Evolutionary conservation across 1,139 yeast genomes (phyloP).

Genomic region (Saccharomyces hybrid): DNA sequence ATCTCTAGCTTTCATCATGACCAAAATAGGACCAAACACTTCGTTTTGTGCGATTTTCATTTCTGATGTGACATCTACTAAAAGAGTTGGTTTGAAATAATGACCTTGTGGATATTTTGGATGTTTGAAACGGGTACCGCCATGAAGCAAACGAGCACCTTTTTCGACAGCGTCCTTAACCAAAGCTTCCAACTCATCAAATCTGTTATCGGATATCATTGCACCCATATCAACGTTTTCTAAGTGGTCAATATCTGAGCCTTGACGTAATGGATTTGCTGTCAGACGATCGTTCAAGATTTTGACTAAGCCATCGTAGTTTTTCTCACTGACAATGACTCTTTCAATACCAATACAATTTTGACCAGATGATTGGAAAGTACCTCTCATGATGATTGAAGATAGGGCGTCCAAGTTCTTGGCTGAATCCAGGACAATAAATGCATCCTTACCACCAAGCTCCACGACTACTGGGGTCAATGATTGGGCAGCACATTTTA

Average conservation of each 20-base stretch:
- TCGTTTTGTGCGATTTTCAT: conserved; percentile 84
- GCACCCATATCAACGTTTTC: conserved; percentile 96
- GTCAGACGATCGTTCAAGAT: conserved; percentile 53
- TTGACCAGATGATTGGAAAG: conserved; percentile 95
- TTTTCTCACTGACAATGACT: conserved; percentile 65
- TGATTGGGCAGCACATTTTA: conserved; percentile 69
- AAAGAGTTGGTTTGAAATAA: conserved; percentile 80
- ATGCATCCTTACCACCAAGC: conserved; percentile 92
- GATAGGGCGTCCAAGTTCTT: conserved; percentile 53
- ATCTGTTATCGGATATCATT: conserved; percentile 72
- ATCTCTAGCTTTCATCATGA: conserved; percentile 64
- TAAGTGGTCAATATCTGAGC: conserved; percentile 84
- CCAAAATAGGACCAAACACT: conserved; percentile 86
- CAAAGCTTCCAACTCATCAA: conserved; percentile 55
- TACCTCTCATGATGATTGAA: conserved; percentile 83
- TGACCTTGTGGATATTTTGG: conserved; percentile 95
- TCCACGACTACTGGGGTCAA: conserved; percentile 92
- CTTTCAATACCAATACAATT: conserved; percentile 96
- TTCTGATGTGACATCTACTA: conserved; percentile 68
- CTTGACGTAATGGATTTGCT: conserved; percentile 49
- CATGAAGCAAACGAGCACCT: conserved; percentile 75
- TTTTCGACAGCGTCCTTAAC: conserved; percentile 64
- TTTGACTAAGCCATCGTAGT: conserved; percentile 54
- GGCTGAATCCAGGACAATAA: conserved; percentile 72
- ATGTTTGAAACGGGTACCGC: conserved; percentile 73